Conservation (phyloP, 108 stramenopile species). For the Pseudonitzschia delicatissima region DNA sequence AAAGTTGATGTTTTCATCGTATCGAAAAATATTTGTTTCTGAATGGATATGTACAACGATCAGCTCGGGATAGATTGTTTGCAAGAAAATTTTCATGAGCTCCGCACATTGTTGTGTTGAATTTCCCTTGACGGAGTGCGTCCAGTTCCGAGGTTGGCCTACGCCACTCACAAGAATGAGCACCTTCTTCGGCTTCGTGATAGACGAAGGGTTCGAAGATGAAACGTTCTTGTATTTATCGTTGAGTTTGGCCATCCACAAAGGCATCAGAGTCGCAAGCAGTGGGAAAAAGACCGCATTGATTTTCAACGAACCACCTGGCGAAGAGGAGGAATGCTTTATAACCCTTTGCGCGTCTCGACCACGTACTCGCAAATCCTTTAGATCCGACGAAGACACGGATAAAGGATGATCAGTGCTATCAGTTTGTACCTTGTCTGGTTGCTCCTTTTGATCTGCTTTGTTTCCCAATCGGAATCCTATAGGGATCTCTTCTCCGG, state of each 20-base stretch:
- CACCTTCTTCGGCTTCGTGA: conserved; percentile 49
- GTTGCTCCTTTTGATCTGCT: background rate
- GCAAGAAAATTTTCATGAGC: conserved; percentile 80
- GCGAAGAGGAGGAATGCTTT: conserved; percentile 3
- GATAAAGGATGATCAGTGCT: conserved; percentile 8
- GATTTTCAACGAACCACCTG: conserved; percentile 30
- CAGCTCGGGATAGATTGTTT: conserved; percentile 63
- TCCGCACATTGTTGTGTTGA: conserved; percentile 82
- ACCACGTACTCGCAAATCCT: conserved; percentile 62
- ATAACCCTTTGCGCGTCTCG: conserved; percentile 50
- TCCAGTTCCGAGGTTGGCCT: conserved; percentile 88
- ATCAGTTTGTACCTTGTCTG: background rate
- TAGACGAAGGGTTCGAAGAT: conserved; percentile 15
- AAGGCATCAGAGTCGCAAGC: conserved; percentile 74
- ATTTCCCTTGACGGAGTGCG: conserved; percentile 76
- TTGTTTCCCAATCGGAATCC: conserved; percentile 43
- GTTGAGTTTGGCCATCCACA: conserved; percentile 66
- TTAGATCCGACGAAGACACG: conserved; percentile 39
- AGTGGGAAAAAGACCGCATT: conserved; percentile 89
- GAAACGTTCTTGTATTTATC: conserved; percentile 48
- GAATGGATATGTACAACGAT: conserved; percentile 83
- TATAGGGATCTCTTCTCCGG: conserved; percentile 60
- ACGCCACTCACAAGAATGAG: conserved; percentile 87
- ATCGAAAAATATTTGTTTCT: conserved; percentile 89
- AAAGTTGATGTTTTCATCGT: conserved; percentile 95